Conservation (phyloP, 192 early-diverging fungal genomes). For the Pilobolus umbonatus region DNA sequence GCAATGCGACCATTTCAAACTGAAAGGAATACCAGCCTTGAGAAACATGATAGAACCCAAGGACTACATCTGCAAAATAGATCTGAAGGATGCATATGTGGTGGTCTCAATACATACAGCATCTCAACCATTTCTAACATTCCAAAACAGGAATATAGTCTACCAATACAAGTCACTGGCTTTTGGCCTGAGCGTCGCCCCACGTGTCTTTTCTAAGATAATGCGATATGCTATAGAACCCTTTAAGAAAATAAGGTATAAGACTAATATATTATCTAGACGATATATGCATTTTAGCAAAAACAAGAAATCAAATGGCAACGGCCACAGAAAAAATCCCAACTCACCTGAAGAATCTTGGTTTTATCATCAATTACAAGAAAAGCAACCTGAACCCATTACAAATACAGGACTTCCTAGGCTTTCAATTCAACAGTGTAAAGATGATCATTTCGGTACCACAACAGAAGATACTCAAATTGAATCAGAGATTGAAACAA, state of each 20-base stretch:
- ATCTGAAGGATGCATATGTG: conserved; percentile 23
- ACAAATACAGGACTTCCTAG: conserved; percentile 9
- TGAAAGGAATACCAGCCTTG: conserved; percentile 26
- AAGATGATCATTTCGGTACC: conserved; percentile 6
- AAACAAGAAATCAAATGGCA: conserved; percentile 4
- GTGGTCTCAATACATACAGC: conserved; percentile 16
- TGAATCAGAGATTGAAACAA: not conserved
- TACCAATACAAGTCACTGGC: conserved; percentile 16
- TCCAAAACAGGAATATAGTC: not conserved
- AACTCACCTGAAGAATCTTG: not conserved
- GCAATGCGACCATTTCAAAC: conserved; percentile 25
- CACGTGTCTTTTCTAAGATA: conserved; percentile 15
- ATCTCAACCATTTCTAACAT: conserved; percentile 5
- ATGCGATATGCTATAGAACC: conserved; percentile 22
- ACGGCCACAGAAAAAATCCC: not conserved
- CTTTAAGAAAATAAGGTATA: conserved; percentile 5
- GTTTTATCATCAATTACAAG: conserved; percentile 9
- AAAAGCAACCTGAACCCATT: not conserved
- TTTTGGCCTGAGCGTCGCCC: conserved; percentile 19
- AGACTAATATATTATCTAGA: conserved; percentile 14
- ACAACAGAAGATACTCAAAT: not conserved
- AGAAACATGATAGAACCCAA: conserved; percentile 17
- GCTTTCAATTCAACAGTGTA: conserved; percentile 5
- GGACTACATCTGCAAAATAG: conserved; percentile 21
- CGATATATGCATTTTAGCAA: conserved; percentile 17